Evolutionary conservation across 129 eudicot genomes (phyloP), one percentile per base, ranked within the genome.

Genomic region (Heracleum sosnowskyi): DNA sequence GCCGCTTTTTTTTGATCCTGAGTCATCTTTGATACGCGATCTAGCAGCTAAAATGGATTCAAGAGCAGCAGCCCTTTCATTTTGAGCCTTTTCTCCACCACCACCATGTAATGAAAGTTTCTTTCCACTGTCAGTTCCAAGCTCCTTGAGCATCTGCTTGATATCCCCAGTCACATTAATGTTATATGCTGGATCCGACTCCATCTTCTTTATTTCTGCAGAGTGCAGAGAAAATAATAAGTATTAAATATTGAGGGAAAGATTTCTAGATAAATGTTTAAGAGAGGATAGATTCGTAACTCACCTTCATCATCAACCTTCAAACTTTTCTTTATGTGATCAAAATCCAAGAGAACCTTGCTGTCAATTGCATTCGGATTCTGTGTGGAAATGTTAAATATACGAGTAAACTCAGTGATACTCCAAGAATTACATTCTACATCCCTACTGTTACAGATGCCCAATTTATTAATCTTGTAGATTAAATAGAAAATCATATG

Each of bases 221-320:
- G 78, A 62, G 28, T 95, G 88, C 41, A 72, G 78, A 62, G 28
- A 53, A 51, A 60, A 75, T 40, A 46, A 77, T 33, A 41, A 22
- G 4, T 42, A 51, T 49, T 75, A 18, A 1, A 70, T 63, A 31
- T 51, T 22, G 63, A 10, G 22, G n/a, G 55, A 63, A 53, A 80
- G 34, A 51, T 26, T 71, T 74, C 33, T 33, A 63, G 34, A 31
- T 41, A 31, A 29, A 20, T 33, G 11, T n/a, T 33, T 8, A 78
- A 57, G 60, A 16, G 47, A 11, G 42, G 71, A 75, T 26, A 78
- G 69, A 29, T 29, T 16, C 28, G 26, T 31, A 6, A 51, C 12
- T 29, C 74, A 95, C 98, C 98, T 95, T 95, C 98, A 80, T 95
- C 97, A 2, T 95, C 98, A 78, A 91, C 79, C 85, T 90, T 92